These are phyloP conservation scores for Solanum ossicruentum DNA, from an alignment of 257 asterid species.

Conservation along the genomic window DNA sequence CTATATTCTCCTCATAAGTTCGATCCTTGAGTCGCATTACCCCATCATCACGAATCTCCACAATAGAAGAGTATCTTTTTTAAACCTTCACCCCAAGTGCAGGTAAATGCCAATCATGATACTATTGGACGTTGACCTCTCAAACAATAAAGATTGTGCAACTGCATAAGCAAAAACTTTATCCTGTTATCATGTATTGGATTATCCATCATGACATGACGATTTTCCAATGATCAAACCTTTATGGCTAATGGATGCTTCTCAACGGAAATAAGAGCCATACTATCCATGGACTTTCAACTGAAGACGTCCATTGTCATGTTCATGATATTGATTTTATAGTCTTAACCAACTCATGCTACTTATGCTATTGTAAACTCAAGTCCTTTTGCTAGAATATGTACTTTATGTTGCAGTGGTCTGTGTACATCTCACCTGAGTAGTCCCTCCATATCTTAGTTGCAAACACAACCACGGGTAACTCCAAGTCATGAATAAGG, in stretches of 20 bases:
- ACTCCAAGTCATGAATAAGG: too few species aligned
- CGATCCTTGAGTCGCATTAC: not conserved
- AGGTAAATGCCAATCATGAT: not conserved
- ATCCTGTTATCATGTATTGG: not conserved
- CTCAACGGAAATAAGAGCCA: not conserved
- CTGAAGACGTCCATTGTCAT: not conserved
- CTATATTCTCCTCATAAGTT: not conserved
- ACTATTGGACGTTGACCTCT: not conserved
- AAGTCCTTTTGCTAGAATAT: not conserved
- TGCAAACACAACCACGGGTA: too few species aligned
- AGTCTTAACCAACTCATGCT: not conserved
- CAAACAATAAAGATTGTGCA: not conserved
- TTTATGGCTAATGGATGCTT: not conserved
- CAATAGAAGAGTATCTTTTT: not conserved
- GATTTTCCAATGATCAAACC: not conserved
- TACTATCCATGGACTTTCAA: not conserved
- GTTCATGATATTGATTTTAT: not conserved
- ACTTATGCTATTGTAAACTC: not conserved
- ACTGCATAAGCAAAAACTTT: not conserved
- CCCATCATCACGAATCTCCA: not conserved
- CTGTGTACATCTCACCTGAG: not conserved
- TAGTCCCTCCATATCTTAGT: too few species aligned
- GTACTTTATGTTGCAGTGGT: not conserved
- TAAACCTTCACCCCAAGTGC: not conserved
- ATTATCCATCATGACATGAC: not conserved